These are phyloP conservation scores for Dryas alaskensis DNA, from an alignment of 306 rosid species.

Conservation along the genomic window DNA sequence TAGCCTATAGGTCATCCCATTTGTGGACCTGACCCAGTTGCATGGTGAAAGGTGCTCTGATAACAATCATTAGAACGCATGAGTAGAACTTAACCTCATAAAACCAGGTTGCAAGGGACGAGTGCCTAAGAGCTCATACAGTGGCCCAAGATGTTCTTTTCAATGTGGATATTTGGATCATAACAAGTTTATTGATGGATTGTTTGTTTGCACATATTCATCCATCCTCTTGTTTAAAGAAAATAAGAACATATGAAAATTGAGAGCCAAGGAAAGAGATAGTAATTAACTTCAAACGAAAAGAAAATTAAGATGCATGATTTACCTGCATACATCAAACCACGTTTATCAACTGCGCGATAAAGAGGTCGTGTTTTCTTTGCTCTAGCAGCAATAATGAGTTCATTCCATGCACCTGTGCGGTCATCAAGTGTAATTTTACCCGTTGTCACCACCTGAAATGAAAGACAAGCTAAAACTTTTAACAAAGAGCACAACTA, in stretches of 20 bases:
- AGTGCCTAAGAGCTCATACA: not conserved
- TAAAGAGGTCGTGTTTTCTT: constrained; percentile 77
- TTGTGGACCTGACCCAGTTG: not conserved
- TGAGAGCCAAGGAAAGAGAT: constrained; percentile 20
- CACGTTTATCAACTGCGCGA: constrained; percentile 60
- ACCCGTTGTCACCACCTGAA: constrained; percentile 65
- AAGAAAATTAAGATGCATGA: constrained; percentile 18
- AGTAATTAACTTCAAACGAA: constrained; percentile 9
- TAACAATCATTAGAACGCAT: not conserved
- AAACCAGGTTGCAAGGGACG: not conserved
- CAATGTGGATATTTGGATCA: not conserved
- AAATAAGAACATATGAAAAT: not conserved
- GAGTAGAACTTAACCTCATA: not conserved
- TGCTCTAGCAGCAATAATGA: constrained; percentile 62
- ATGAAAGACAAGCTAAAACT: constrained; percentile 22
- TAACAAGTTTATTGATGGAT: not conserved
- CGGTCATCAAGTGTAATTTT: constrained; percentile 74
- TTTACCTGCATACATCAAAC: constrained; percentile 95
- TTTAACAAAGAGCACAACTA: constrained; percentile 19
- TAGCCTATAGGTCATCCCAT: too few species aligned
- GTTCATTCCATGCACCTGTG: constrained; percentile 70
- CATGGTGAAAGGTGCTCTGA: not conserved
- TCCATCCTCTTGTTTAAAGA: not conserved
- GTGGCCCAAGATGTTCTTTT: not conserved
- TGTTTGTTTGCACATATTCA: not conserved